Evolutionary conservation across 768 basidiomycete genomes (phyloP).

Genomic region (Lentinula raphanica): DNA sequence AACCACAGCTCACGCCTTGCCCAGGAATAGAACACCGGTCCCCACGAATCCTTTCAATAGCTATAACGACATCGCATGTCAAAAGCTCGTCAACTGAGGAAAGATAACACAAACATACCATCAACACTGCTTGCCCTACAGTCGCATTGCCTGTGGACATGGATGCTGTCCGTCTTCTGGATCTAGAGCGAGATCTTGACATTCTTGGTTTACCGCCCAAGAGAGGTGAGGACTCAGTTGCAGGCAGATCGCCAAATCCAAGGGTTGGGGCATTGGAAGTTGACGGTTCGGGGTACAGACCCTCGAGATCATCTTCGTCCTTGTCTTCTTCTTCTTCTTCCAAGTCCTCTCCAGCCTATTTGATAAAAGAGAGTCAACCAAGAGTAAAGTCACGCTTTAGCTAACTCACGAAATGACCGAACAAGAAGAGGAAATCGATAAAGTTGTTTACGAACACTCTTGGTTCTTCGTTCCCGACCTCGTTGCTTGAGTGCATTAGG

Average conservation of each 20-base stretch:
- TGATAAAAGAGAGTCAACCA: constrained; percentile 8
- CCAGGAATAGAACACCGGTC: constrained; percentile 92
- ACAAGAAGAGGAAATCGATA: constrained; percentile 91
- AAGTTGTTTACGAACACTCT: constrained; percentile 70
- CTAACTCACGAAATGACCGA: constrained; percentile 87
- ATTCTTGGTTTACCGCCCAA: constrained; percentile 28
- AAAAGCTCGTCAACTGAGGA: constrained; percentile 2
- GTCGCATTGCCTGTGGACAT: constrained; percentile 82
- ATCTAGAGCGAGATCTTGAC: constrained; percentile 43
- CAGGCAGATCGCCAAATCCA: constrained; percentile 26
- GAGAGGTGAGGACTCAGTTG: constrained; percentile 32
- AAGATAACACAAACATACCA: constrained; percentile 51
- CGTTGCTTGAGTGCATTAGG: constrained; percentile 55
- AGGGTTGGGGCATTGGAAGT: background rate
- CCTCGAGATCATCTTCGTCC: constrained; percentile 23
- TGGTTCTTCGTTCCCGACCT: constrained; percentile 58
- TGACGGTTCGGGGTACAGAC: background rate
- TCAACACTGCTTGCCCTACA: constrained; percentile 85
- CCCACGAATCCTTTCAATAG: constrained; percentile 92
- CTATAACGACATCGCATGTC: constrained; percentile 29
- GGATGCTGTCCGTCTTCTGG: constrained; percentile 49
- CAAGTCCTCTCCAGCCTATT: constrained; percentile 84
- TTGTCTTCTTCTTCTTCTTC: constrained; percentile 88
- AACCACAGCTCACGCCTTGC: constrained; percentile 62
- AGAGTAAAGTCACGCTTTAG: background rate